Base-by-base conservation (phyloP, 768 basidiomycete genomes). In the Hypholoma fasciculare region DNA sequence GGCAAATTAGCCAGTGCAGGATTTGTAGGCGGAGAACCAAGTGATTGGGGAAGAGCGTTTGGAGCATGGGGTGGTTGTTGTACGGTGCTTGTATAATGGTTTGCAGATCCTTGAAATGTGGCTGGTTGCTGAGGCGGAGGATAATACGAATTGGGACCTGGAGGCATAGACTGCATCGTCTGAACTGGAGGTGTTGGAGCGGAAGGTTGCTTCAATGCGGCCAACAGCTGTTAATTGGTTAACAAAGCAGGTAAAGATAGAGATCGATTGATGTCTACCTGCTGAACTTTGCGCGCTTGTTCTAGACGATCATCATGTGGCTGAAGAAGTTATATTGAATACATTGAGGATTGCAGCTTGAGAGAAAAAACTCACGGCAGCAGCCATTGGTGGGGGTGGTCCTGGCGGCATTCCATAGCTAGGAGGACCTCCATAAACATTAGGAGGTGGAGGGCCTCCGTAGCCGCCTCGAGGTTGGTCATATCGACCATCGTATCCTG, bases 261-360 rank as follows among this genome's bases (percentile, higher is more conserved):
- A n/a, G 39, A 50, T 16, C 17, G 17, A 20, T 51, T 52, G 20
- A 48, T 17, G 19, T 30, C 20, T 58, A 86, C 84, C 65, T 93
- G 90, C 67, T 94, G 93, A 8, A 95, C 92, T 71, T 84, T 89
- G 55, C 87, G 84, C 7, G 93, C 92, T 78, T 94, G 90, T 66
- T 96, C 94, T 17, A 96, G 76, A 12, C 93, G 88, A 50, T 94
- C 92, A 57, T 94, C 91, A 11, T 76, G 71, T 40, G 79, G 74
- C 82, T 86, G 60, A 42, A 23, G 19, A 49, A 17, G 36, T n/a
- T 34, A 14, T 20, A 14, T 51, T 51, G 30, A 50, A 16, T 12
- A 36, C 12, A 37, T 9, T 7, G 11, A 12, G 13, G n/a, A 40
- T 17, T 19, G n/a, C 14, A 7, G 12, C 49, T 40, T 26, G 39